Evolutionary conservation across 805 yeast genomes (phyloP).

Genomic region (Saccharomycodes ludwigii): DNA sequence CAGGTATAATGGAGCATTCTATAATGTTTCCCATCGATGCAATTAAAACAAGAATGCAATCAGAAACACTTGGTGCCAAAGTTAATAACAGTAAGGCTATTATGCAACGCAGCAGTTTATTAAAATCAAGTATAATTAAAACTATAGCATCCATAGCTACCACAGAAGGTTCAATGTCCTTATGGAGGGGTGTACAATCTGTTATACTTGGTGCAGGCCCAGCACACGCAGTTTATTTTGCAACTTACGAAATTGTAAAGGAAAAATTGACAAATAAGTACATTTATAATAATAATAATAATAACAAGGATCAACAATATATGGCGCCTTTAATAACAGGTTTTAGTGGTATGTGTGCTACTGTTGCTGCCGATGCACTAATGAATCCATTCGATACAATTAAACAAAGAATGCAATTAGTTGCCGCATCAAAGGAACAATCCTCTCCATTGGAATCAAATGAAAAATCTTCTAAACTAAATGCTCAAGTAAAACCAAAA

Average conservation of each 20-base stretch:
- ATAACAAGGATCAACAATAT: slow-evolving; percentile 18
- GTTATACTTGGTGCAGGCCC: slow-evolving; percentile 98
- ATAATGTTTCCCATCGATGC: slow-evolving; percentile 96
- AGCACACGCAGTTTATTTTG: slow-evolving; percentile 92
- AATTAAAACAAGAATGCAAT: slow-evolving; percentile 93
- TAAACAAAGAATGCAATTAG: slow-evolving; percentile 91
- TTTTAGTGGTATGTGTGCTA: slow-evolving; percentile 81
- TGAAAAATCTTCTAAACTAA: slow-evolving; percentile 1
- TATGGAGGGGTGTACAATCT: slow-evolving; percentile 90
- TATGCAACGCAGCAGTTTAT: slow-evolving; percentile 30
- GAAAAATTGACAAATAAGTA: slow-evolving; percentile 22
- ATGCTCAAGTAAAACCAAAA: slow-evolving; percentile 12
- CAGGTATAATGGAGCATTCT: slow-evolving; percentile 98
- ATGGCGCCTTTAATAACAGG: slow-evolving; percentile 77
- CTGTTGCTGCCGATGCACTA: slow-evolving; percentile 84
- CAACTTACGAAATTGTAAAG: slow-evolving; percentile 76
- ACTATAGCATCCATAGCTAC: slow-evolving; percentile 40
- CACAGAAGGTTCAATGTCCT: slow-evolving; percentile 74
- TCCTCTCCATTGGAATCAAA: slow-evolving; percentile 4
- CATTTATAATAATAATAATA: not conserved
- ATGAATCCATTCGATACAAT: slow-evolving; percentile 97
- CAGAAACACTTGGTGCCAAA: slow-evolving; percentile 27
- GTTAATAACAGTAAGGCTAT: slow-evolving; percentile 7
- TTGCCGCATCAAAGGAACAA: slow-evolving; percentile 13
- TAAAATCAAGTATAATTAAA: slow-evolving; percentile 22